Percentiles rank a stretch among this genome's conserved stretches.
These are phyloP conservation scores for Diplosphaera chodatii DNA, from an alignment of 139 green algal species.

Conservation along the genomic window DNA sequence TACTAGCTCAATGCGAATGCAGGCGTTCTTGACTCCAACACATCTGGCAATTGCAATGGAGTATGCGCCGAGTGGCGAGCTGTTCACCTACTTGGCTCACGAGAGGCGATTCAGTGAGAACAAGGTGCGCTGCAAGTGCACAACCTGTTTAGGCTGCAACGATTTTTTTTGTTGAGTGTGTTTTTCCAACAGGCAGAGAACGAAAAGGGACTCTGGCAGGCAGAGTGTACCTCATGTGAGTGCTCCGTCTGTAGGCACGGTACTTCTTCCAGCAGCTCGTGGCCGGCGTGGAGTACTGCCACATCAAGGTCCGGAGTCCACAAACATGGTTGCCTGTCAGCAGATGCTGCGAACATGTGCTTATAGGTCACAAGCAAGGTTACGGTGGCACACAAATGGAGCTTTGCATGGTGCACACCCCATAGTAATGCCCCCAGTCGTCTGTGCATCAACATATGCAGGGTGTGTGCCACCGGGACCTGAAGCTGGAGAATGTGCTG, in stretches of 20 bases:
- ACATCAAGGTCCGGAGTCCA: slow-evolving; percentile 25
- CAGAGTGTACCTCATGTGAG: no score
- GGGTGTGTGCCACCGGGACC: slow-evolving; percentile 40
- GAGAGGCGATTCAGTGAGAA: not conserved
- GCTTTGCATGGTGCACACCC: no score
- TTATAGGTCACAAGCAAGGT: no score
- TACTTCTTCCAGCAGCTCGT: slow-evolving; percentile 57
- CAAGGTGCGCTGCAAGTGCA: not conserved
- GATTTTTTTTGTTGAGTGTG: no score
- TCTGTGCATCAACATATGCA: no score
- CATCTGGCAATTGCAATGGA: slow-evolving; percentile 53
- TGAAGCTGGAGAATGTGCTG: slow-evolving; percentile 54
- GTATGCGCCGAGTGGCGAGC: slow-evolving; percentile 52
- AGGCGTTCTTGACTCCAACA: slow-evolving; percentile 36
- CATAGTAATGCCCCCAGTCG: no score
- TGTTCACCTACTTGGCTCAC: slow-evolving; percentile 36
- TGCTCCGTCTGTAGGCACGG: not conserved
- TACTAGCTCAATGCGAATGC: not conserved
- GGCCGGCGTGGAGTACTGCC: slow-evolving; percentile 41
- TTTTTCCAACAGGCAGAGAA: no score
- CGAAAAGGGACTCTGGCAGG: no score
- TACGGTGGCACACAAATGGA: no score
- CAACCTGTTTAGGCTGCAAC: no score
- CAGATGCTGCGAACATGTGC: no score
- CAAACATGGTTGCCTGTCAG: no score